Evolutionary conservation across 202 grass and related monocot genomes (phyloP), one percentile per base, ranked within the genome.

Genomic region (Schoenoplectus tabernaemontani): DNA sequence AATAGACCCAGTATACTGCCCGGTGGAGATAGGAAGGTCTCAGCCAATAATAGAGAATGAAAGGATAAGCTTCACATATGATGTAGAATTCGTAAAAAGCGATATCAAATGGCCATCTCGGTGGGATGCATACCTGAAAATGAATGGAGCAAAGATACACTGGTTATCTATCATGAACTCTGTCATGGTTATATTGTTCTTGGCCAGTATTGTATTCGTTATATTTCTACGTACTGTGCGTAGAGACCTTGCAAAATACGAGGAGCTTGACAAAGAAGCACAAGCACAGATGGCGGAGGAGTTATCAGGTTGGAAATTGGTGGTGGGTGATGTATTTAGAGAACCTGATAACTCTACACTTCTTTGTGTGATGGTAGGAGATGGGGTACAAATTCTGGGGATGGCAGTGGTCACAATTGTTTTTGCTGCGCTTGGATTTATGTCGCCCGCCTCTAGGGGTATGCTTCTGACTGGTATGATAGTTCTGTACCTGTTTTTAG

Each of bases 91-190:
- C 79, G 80, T 97, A 26, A 93, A 92, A 83, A 93, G 91, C 7
- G 82, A 97, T 57, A 97, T 90, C 81, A 97, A 73, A 87, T 97
- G 94, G 94, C 94, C 91, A 17, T 97, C 89, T 67, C 87, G 94
- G 80, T 97, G 94, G 91, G 94, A 97, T 88, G 77, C 85, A 57
- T 97, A 97, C 85, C 79, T 94, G 78, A 97, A 94, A 88, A 97
- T 94, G 94, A 91, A 97, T 38, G 91, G 91, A 9, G 70, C 91
- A 13, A 97, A 89, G 84, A 85, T 97, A 53, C 95, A 94, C 82
- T 97, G 91, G 95, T 94, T 97, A 71, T 97, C 89, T 15, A 97
- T 97, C 36, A 91, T 94, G 87, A 97, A 97, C 46, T 98, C 95
- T 12, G 83, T 95, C 48, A 95, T 92, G 95, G 95, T 98, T 15